These are phyloP conservation scores for Botrytis tulipae DNA, from an alignment of 2,329 filamentous ascomycete genomes.

Conservation along the genomic window DNA sequence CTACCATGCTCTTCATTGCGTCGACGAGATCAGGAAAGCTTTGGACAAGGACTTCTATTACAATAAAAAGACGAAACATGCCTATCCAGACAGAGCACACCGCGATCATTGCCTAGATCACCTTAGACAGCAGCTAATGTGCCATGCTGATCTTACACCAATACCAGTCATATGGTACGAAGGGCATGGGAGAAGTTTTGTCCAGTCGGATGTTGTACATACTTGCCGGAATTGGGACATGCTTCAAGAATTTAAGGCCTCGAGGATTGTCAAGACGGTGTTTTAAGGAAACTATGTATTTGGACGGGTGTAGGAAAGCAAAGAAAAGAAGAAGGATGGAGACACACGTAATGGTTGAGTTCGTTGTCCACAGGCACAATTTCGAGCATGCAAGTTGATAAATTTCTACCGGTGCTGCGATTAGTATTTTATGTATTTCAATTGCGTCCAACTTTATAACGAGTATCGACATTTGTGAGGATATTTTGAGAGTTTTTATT, in stretches of 20 bases:
- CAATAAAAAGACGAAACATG: neutral
- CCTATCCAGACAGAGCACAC: neutral
- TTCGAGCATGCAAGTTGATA: neutral
- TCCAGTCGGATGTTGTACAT: neutral
- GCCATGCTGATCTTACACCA: slow-evolving; percentile 7
- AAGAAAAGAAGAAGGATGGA: neutral
- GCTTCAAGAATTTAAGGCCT: neutral
- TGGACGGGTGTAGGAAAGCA: too few species aligned
- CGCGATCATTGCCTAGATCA: slow-evolving; percentile 3
- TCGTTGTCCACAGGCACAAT: neutral
- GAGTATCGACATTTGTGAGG: too few species aligned
- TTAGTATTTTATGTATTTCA: too few species aligned
- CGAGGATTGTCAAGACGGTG: neutral
- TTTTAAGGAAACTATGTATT: too few species aligned
- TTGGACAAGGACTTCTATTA: neutral
- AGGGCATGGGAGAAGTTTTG: neutral
- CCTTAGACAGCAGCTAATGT: slow-evolving; percentile 11
- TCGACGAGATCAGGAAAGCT: neutral
- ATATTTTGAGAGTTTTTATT: too few species aligned
- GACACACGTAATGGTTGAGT: neutral
- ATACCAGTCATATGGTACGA: slow-evolving; percentile 3
- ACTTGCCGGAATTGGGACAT: neutral
- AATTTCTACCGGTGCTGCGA: neutral
- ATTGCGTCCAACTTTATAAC: too few species aligned
- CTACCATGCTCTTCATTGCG: neutral